phyloP scores from a whole-genome alignment of 179 eudicot genomes.

The Amaranthus tricolor region DNA sequence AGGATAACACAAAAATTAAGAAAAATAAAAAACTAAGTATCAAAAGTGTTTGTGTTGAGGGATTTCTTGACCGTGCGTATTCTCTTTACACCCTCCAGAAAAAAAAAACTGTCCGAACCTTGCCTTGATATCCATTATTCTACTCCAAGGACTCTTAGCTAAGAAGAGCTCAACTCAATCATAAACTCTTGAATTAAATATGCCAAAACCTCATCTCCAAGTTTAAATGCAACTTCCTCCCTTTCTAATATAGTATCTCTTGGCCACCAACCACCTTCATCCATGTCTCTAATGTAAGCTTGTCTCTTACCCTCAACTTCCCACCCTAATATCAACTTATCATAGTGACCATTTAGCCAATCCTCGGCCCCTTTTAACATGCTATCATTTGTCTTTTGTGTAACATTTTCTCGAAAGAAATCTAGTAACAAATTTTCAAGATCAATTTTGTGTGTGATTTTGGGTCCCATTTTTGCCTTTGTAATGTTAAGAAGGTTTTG shows the following conservation, averaged over 20 bases:
- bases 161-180: constrained; percentile 19
- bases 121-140: background rate
- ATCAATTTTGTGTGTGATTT: constrained; percentile 12
- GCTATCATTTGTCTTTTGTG: constrained; percentile 12
- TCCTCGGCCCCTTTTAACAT: constrained; percentile 44
- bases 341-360: constrained; percentile 55
- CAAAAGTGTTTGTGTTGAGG: too few species aligned
- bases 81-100: too few species aligned
- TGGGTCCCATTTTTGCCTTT: constrained; percentile 24
- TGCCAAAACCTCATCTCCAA: constrained; percentile 49
- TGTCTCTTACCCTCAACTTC: constrained; percentile 48
- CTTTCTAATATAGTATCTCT: constrained; percentile 36
- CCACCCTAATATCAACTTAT: constrained; percentile 43
- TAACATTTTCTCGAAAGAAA: constrained; percentile 47
- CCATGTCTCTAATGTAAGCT: constrained; percentile 61
- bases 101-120: too few species aligned
- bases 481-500: constrained; percentile 22
- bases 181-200: constrained; percentile 52
- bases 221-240: constrained; percentile 44
- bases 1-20: too few species aligned
- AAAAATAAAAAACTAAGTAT: too few species aligned
- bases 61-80: too few species aligned
- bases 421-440: constrained; percentile 42
- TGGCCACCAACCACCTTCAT: constrained; percentile 56
- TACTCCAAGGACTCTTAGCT: background rate